These are phyloP conservation scores for Botrytis fabae DNA, from an alignment of 2,329 filamentous ascomycete genomes.

Conservation along the genomic window DNA sequence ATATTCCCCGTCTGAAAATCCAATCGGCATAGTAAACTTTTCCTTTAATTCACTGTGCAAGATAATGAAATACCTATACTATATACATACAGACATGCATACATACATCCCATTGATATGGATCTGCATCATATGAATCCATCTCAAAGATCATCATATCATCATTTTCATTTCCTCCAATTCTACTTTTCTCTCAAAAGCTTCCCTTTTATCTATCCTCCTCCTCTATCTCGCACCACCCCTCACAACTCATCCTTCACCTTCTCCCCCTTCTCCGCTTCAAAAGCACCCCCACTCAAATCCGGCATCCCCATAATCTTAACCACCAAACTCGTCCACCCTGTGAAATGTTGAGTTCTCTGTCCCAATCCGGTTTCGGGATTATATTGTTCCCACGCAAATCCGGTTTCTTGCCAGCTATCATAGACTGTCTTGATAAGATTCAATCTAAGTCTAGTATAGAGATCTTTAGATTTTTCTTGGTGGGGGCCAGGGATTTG, in stretches of 20 bases:
- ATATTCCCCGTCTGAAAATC: neutral
- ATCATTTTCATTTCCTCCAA: neutral
- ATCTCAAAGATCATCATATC: neutral
- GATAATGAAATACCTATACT: neutral
- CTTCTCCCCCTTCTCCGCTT: neutral
- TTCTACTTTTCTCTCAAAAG: neutral
- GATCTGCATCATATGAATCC: neutral
- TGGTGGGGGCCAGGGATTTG: slow-evolving; percentile 64
- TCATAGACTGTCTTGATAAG: slow-evolving; percentile 86
- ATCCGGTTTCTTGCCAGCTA: slow-evolving; percentile 87
- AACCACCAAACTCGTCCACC: slow-evolving; percentile 97
- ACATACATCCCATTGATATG: neutral
- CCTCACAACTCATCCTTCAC: neutral
- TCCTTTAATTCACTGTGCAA: neutral
- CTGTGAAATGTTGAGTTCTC: slow-evolving; percentile 95
- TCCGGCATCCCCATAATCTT: slow-evolving; percentile 97
- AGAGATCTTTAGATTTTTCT: slow-evolving; percentile 68
- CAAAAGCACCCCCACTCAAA: slow-evolving; percentile 35
- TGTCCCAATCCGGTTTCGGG: slow-evolving; percentile 91
- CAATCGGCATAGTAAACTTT: neutral
- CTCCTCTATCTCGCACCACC: neutral
- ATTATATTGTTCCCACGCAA: slow-evolving; percentile 98
- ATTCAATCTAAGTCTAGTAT: slow-evolving; percentile 75
- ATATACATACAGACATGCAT: neutral
- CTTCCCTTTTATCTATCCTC: neutral